Percentiles rank a stretch among this genome's conserved stretches.
phyloP scores from a whole-genome alignment of 805 yeast genomes.

The Candida nitratophila region DNA sequence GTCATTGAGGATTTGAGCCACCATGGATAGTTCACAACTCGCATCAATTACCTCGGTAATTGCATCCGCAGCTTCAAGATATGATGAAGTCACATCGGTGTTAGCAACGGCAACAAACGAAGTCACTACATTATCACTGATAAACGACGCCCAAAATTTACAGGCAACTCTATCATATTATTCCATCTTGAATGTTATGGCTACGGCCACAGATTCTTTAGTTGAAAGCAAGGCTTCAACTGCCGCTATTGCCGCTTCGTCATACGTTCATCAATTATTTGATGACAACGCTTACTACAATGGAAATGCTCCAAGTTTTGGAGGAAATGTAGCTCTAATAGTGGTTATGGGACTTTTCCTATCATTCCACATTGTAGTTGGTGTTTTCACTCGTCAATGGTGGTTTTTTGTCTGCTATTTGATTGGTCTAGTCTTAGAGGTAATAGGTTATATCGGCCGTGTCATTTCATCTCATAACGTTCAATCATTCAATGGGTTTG shows the following conservation, averaged over 20 bases:
- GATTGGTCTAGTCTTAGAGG: constrained; percentile 52
- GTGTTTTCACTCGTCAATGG: constrained; percentile 43
- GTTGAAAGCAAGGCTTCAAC: constrained; percentile 9
- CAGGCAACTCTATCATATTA: constrained; percentile 18
- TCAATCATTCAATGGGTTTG: constrained; percentile 32
- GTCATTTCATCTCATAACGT: constrained; percentile 34
- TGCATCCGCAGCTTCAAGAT: constrained; percentile 6
- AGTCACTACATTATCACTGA: constrained; percentile 2
- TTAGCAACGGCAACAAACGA: constrained; percentile 6
- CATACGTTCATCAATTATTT: constrained; percentile 10
- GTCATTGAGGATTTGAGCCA: background rate
- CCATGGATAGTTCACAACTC: background rate
- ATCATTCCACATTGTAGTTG: constrained; percentile 33
- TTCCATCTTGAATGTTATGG: constrained; percentile 13
- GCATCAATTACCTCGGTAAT: constrained; percentile 4
- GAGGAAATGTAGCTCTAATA: constrained; percentile 53
- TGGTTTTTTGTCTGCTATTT: constrained; percentile 60
- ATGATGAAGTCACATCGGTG: constrained; percentile 8
- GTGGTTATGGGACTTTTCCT: constrained; percentile 46
- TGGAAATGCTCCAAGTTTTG: constrained; percentile 42
- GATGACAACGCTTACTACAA: constrained; percentile 20
- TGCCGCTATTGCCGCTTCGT: constrained; percentile 17
- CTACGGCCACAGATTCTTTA: constrained; percentile 17
- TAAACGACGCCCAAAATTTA: constrained; percentile 7
- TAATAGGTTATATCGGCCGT: constrained; percentile 64